phyloP scores from a whole-genome alignment of 768 basidiomycete genomes.

The Lactarius vividus region DNA sequence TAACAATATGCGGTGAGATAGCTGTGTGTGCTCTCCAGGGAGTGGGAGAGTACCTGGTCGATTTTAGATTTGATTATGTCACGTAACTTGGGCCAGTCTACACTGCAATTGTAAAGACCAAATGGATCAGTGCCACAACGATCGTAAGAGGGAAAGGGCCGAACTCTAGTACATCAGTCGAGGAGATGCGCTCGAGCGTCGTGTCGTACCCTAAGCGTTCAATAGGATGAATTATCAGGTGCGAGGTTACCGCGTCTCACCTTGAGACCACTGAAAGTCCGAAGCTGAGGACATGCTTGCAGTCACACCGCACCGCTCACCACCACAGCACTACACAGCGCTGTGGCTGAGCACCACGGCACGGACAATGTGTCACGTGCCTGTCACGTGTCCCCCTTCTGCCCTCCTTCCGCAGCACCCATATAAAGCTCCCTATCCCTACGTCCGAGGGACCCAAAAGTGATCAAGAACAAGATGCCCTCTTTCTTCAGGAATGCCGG shows the following conservation, averaged over 20 bases:
- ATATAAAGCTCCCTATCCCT: not conserved
- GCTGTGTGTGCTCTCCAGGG: slow-evolving; percentile 3
- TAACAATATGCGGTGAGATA: slow-evolving; percentile 20
- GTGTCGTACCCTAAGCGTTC: slow-evolving; percentile 51
- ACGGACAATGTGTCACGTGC: no score
- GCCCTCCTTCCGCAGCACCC: no score
- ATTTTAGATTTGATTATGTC: slow-evolving; percentile 73
- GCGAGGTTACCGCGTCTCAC: slow-evolving; percentile 15
- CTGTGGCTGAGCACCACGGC: no score
- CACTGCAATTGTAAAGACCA: slow-evolving; percentile 38
- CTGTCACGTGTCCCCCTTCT: no score
- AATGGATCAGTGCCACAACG: not conserved
- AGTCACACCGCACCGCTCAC: not conserved
- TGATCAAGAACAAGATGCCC: not conserved
- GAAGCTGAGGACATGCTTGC: slow-evolving; percentile 11
- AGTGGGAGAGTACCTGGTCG: slow-evolving; percentile 47
- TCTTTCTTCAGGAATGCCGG: not conserved
- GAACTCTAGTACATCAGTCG: slow-evolving; percentile 62
- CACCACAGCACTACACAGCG: not conserved
- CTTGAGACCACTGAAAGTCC: slow-evolving; percentile 24
- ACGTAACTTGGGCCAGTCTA: slow-evolving; percentile 68
- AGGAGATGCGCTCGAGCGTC: slow-evolving; percentile 59
- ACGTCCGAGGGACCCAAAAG: not conserved
- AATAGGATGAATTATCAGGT: not conserved
- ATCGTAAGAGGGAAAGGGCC: slow-evolving; percentile 5